Evolutionary conservation across 345 rosid genomes (phyloP), one percentile per base, ranked within the genome.

Genomic region (Eucalyptus virginea): DNA sequence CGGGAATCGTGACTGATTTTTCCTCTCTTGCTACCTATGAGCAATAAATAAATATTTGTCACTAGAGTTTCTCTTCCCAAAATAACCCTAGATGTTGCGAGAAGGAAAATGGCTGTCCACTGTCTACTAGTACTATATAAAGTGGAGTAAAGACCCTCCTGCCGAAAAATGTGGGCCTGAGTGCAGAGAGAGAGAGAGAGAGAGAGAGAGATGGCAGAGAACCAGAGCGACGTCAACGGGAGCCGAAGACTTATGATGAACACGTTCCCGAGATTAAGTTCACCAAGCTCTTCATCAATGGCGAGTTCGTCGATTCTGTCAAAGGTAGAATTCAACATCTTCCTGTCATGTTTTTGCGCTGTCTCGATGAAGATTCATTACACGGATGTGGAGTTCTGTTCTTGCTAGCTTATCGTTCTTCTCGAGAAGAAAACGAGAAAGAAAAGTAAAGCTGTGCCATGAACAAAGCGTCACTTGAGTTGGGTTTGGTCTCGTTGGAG

Each of bases 231-330:
- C 6, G 52, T 86, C 90, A 94, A 93, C 90, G 97, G 93, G 88
- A 91, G 40, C 85, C n/a, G 4, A 91, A 72, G 56, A 80, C 86
- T 87, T 88, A 44, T 32, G 62, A 77, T 42, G 8, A 72, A 80
- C 90, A 88, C 88, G 88, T 94, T 12, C 98, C 97, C 21, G 89
- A 93, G 81, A 92, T 96, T 12, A 95, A 93, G 89, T 96, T 96
- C 92, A 96, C 93, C 6, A 94, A 93, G 89, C 94, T 96, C 80
- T 96, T 94, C 94, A 94, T 96, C 89, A 94, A 94, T 88, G 97
- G 97, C 88, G 91, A 95, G 56, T 96, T 96, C 87, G 90, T 93
- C 5, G 98, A 95, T 88, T 91, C 98, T 28, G 34, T 91, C 86
- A 93, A 96, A 93, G 98, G 98, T 96, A 77, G 26, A 21, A 19